Evolutionary conservation across 805 yeast species (phyloP), one percentile per base, ranked within the genome.

Genomic region (Lipomyces mesembrius): DNA sequence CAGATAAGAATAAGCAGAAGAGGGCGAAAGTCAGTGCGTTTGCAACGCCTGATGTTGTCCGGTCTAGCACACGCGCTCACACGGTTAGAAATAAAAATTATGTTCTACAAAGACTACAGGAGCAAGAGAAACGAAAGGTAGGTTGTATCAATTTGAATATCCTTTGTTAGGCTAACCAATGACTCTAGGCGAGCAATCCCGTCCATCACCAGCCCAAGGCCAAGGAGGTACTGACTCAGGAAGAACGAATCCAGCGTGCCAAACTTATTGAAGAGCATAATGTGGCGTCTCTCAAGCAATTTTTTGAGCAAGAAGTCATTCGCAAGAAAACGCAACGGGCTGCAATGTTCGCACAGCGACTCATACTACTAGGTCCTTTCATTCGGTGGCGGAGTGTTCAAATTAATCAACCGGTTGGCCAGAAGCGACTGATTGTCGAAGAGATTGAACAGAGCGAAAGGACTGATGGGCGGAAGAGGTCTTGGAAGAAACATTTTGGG

Each of bases 251-350:
- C 57, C 88, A 84, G n/a, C 95, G 92, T 76, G 98, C 99, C 0
- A 80, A 87, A 57, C 89, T 88, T 72, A 95, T 98, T 0, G 99
- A 95, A 77, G 83, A 84, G 75, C 83, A 84, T 56, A 95, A 95
- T 76, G 79, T 87, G 1, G 80, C 85, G 34, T 89, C 97, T 2
- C 80, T 95, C 71, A 87, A 89, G 69, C 82, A 84, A 73, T 95
- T 90, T 75, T 86, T 88, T 73, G 96, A 93, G 73, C 94, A 91
- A 75, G 99, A 95, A 76, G 80, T 89, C 54, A 88, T 86, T 58
- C 88, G 91, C 73, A 92, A 91, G 75, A 88, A 88, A 76, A 84
- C 84, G 62, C 94, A 93, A 74, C 81, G 93, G 64, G 91, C 89
- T 57, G 79, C 90, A 66, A 85, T 90, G 76, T 82, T 86, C 66